Evolutionary conservation across 1,139 yeast genomes (phyloP).

Genomic region (Yamadazyma mexicana): DNA sequence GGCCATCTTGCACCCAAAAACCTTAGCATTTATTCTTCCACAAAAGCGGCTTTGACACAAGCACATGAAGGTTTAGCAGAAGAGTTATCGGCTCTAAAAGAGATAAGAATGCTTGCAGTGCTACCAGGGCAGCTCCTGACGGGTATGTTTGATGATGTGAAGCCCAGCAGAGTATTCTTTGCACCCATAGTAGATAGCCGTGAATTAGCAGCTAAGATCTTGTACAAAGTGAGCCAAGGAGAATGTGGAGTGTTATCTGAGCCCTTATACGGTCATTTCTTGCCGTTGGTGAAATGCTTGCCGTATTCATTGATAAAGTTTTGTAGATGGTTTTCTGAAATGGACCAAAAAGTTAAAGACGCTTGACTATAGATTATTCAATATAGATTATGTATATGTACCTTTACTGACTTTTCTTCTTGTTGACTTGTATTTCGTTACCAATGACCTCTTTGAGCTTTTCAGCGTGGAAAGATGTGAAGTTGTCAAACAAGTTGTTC

Average conservation of each 20-base stretch:
- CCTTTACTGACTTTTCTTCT: constrained; percentile 17
- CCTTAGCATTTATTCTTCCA: constrained; percentile 62
- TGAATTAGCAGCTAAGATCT: constrained; percentile 44
- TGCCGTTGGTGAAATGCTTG: constrained; percentile 51
- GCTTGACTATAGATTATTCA: not conserved
- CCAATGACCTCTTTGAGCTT: constrained; percentile 34
- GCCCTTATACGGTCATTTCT: constrained; percentile 62
- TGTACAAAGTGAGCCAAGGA: constrained; percentile 43
- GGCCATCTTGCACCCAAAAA: constrained; percentile 73
- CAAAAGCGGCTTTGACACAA: constrained; percentile 63
- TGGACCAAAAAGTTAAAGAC: constrained; percentile 42
- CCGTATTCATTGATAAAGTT: constrained; percentile 50
- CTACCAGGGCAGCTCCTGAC: constrained; percentile 70
- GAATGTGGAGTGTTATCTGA: constrained; percentile 52
- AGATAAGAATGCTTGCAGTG: constrained; percentile 48
- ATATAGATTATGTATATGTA: not conserved
- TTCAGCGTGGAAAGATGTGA: constrained; percentile 47
- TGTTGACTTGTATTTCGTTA: constrained; percentile 24
- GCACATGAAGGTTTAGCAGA: constrained; percentile 58
- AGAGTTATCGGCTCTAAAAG: constrained; percentile 35
- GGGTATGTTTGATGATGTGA: constrained; percentile 60
- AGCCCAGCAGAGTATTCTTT: constrained; percentile 55
- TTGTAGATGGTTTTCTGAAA: constrained; percentile 51
- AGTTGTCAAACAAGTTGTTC: constrained; percentile 45
- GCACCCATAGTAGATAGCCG: constrained; percentile 60